These are phyloP conservation scores for Macrolepiota dolichaula DNA, from an alignment of 768 basidiomycete species.

Conservation along the genomic window DNA sequence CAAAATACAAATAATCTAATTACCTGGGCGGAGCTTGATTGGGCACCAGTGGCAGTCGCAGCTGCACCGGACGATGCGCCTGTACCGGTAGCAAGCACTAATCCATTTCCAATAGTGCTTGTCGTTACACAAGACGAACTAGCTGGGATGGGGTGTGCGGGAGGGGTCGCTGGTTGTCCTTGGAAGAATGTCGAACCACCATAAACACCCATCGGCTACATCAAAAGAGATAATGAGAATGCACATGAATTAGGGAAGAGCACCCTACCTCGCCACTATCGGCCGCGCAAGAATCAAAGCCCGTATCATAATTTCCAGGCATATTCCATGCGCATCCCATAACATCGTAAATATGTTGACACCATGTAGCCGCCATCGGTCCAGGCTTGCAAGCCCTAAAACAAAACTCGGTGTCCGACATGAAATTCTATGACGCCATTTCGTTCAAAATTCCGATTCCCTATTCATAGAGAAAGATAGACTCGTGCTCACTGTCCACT, in stretches of 20 bases:
- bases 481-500: slow-evolving; percentile 62
- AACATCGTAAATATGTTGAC: slow-evolving; percentile 57
- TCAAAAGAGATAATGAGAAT: slow-evolving; percentile 1
- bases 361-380: slow-evolving; percentile 45
- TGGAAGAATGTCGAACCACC: slow-evolving; percentile 65
- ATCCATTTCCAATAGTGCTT: slow-evolving; percentile 49
- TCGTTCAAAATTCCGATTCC: background rate
- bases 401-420: slow-evolving; percentile 61
- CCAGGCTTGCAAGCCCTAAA: slow-evolving; percentile 65
- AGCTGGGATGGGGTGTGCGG: slow-evolving; percentile 52
- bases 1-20: background rate
- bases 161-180: slow-evolving; percentile 52
- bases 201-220: slow-evolving; percentile 66
- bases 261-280: slow-evolving; percentile 44
- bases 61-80: slow-evolving; percentile 13
- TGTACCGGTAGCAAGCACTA: slow-evolving; percentile 20
- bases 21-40: background rate
- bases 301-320: slow-evolving; percentile 45
- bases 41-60: slow-evolving; percentile 3
- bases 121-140: slow-evolving; percentile 58
- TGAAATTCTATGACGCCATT: slow-evolving; percentile 47
- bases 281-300: slow-evolving; percentile 50
- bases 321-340: slow-evolving; percentile 64
- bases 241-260: slow-evolving; percentile 5
- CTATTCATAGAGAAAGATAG: background rate